phyloP scores from a whole-genome alignment of 257 asterid species.

The Gentiana macrophylla region DNA sequence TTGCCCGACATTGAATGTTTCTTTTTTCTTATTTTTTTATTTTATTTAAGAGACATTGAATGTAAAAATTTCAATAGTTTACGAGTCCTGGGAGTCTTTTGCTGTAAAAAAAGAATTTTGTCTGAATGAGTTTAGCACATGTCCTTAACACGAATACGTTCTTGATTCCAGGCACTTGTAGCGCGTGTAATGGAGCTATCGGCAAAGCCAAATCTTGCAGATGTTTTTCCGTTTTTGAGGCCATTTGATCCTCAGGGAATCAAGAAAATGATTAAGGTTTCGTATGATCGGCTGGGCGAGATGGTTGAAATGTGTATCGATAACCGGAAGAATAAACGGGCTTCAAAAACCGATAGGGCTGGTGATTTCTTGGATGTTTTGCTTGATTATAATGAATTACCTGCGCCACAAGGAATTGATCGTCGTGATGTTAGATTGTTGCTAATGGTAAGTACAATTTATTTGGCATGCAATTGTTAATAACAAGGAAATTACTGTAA shows the following conservation, averaged over 20 bases:
- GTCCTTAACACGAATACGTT: not conserved
- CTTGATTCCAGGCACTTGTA: constrained; percentile 27
- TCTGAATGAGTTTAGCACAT: constrained; percentile 46
- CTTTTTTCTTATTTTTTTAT: too few relatives aligned
- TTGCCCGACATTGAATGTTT: too few relatives aligned
- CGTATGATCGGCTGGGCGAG: constrained; percentile 46
- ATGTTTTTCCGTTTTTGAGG: constrained; percentile 35
- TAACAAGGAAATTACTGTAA: too few relatives aligned
- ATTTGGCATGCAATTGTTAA: too few relatives aligned
- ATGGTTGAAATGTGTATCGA: constrained; percentile 15
- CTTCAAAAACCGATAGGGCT: constrained; percentile 4
- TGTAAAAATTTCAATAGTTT: constrained; percentile 24
- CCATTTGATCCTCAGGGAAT: constrained; percentile 56
- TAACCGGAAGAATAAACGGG: not conserved
- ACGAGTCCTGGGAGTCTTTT: constrained; percentile 34
- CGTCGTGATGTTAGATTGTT: too few relatives aligned
- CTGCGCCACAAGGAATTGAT: too few relatives aligned
- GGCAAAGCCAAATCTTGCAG: constrained; percentile 52
- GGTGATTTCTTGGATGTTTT: constrained; percentile 67
- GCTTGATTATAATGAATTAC: constrained; percentile 30
- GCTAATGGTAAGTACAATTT: too few relatives aligned
- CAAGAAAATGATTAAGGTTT: constrained; percentile 37
- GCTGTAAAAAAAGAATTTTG: constrained; percentile 50
- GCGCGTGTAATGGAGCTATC: constrained; percentile 52
- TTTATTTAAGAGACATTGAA: too few relatives aligned